Base-by-base conservation (phyloP, 2,329 filamentous ascomycete species). In the Juglanconis oblonga region DNA sequence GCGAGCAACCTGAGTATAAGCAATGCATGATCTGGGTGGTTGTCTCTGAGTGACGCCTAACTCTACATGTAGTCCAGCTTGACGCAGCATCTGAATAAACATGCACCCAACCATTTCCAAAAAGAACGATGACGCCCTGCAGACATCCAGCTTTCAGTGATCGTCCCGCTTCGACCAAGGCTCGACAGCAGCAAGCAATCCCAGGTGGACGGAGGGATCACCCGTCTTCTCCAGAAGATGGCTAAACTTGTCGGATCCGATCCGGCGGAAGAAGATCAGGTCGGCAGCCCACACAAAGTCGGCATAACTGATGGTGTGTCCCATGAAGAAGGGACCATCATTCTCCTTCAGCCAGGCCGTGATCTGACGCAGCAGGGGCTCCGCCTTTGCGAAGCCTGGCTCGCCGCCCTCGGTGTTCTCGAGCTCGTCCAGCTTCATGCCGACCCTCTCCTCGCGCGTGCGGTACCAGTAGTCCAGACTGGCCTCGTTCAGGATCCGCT, bases 281-380 rank as follows among this genome's bases (percentile, higher is more conserved):
- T 71, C 68, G 10, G 66, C 67, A 1, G 47, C 67, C 69, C 67
- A 70, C 48, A 85, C 74, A 58, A 90, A 83, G 68, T 87, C 86
- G 4, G 80, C 80, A 69, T 83, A 88, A 42, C 77, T 77, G 4
- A 79, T 73, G 61, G 77, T 78, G 51, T 80, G 72, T 0, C 88
- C 88, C 62, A 82, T 52, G 57, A 90, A 84, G 68, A 84, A 90
- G 0, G 84, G 83, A 0, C 88, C 88, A 0, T 79, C 77, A 42
- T 81, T 81, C 71, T 86, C 81, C 65, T 80, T 79, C 63, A 90
- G 67, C 57, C 85, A 64, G 1, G 69, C 75, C 52, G 78, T 76
- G 1, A 76, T 65, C 50, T 74, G 69, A 7, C 65, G 64, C 8
- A 81, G 24, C 3, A 64, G 52, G 1, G 72, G 68, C 60, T 75